Base-by-base conservation (phyloP, 2,329 filamentous ascomycete species). In the Graphilbum sp. region DNA sequence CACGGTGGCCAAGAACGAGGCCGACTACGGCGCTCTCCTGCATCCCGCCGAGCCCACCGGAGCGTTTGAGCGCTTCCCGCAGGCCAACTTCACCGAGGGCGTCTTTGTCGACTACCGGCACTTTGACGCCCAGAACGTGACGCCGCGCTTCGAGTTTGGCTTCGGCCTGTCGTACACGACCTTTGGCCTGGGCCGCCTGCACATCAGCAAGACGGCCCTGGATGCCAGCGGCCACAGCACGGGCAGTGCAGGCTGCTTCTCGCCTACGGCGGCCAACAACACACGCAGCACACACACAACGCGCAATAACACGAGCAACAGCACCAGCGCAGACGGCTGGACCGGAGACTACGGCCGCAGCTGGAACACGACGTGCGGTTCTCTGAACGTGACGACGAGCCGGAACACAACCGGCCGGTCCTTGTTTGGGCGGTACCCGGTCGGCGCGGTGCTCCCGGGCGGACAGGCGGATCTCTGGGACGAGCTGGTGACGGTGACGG, bases 81-180 rank as follows among this genome's bases (percentile, higher is more conserved):
- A 67, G 46, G 57, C 58, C 3, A 50, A 67, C 43, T 72, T 69
- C 43, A 46, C 52, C 8, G 63, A 72, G 43, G 64, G 64, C 7
- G 49, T 66, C 10, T 62, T 62, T 41, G 52, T 67, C 34, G 68
- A 72, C 47, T 71, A 72, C 52, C 64, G 66, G 15, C 57, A 62
- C 47, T 72, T 72, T 44, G 67, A 72, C 41, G 54, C 58, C n/a
- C 46, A 54, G 21, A 52, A 58, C 35, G 62, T 70, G 36, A 51
- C 55, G 7, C 67, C 67, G 4, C 61, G 66, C 1, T 72, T 61
- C 46, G 66, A 69, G 40, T 72, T 72, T 44, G 68, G 68, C 12
- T 71, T 63, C 36, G 70, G 70, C 0, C 52, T 74, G 5, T 63
- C 64, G 18, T 74, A 75, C 50, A 70, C 69, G 0, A 65, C 55